Evolutionary conservation across 768 basidiomycete species (phyloP).

Genomic region (Amanita fuliginea): DNA sequence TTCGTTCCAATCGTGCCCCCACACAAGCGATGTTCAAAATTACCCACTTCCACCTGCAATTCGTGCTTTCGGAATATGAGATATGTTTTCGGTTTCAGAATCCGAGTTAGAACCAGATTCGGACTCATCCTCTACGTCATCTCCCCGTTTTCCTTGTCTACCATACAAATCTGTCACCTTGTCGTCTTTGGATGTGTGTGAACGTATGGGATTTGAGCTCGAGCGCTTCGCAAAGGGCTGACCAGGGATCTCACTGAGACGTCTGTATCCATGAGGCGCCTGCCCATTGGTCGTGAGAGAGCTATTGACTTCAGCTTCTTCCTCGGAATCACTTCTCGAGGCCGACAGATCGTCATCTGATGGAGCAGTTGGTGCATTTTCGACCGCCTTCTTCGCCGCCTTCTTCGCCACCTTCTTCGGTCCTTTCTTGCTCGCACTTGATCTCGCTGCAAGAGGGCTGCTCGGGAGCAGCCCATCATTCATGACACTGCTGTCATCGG

Average conservation of each 20-base stretch:
- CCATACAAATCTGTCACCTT: neutral
- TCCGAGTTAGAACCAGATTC: conserved; percentile 19
- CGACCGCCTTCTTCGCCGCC: neutral
- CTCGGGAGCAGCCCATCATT: neutral
- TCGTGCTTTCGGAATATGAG: conserved; percentile 53
- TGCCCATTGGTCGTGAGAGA: neutral
- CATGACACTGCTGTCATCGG: conserved; percentile 9
- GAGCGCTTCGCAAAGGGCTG: neutral
- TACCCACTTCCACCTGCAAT: conserved; percentile 31
- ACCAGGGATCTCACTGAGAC: neutral
- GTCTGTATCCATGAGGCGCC: neutral
- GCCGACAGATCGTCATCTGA: neutral
- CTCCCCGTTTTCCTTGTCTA: conserved; percentile 1
- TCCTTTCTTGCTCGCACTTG: neutral
- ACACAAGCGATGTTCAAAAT: neutral
- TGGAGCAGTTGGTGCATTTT: neutral
- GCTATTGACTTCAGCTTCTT: conserved; percentile 1
- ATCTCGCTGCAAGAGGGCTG: neutral
- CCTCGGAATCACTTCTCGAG: neutral
- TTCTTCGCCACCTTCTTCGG: neutral
- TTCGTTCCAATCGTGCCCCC: neutral
- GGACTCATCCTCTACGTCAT: neutral
- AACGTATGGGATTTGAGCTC: neutral
- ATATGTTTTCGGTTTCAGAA: conserved; percentile 26
- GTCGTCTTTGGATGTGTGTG: neutral